Evolutionary conservation across 805 yeast genomes (phyloP), one percentile per base, ranked within the genome.

Genomic region (Candida stauntonica): DNA sequence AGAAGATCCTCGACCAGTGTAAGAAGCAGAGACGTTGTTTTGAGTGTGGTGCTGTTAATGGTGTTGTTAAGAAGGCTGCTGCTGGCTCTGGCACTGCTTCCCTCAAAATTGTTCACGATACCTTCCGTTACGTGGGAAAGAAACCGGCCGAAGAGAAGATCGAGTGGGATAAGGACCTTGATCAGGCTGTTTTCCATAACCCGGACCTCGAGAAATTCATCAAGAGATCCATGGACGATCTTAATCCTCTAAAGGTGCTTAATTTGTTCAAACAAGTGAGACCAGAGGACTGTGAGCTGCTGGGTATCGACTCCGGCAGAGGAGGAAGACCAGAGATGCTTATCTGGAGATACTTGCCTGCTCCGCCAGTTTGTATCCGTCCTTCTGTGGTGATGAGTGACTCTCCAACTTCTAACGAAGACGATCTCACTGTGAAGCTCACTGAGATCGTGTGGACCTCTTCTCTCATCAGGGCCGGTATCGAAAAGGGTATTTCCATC

Each of bases 281-380:
- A 29, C 89, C 97, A 0, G 73, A 77, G 31, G 99, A 93, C 56
- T 89, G 96, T 65, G 97, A 91, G 62, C 70, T 93, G 15, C 66
- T 93, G 23, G 99, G 99, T 39, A 78, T 93, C 38, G 93, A 93
- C 55, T 77, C 96, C 1, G 73, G 86, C 4, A 75, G 79, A 50
- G 86, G 88, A 27, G 96, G 97, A 33, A 73, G 97, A 49, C 99
- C 98, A 5, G 98, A 91, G 63, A 86, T 84, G 73, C 93, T 89
- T 60, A 77, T 93, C 28, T 93, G 99, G 99, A 77, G 95, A 57
- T 93, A 89, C 58, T 72, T 93, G 38, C 99, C 99, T 0, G 98
- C 98, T 0, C 99, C 99, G 1, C 99, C 99, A 0, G 97, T 94
- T 15, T 93, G 99, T 71, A 93, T 93, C 39, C 77, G 99, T 50